phyloP scores from a whole-genome alignment of 2,329 filamentous ascomycete species.

The Aspergillus viridinutans region DNA sequence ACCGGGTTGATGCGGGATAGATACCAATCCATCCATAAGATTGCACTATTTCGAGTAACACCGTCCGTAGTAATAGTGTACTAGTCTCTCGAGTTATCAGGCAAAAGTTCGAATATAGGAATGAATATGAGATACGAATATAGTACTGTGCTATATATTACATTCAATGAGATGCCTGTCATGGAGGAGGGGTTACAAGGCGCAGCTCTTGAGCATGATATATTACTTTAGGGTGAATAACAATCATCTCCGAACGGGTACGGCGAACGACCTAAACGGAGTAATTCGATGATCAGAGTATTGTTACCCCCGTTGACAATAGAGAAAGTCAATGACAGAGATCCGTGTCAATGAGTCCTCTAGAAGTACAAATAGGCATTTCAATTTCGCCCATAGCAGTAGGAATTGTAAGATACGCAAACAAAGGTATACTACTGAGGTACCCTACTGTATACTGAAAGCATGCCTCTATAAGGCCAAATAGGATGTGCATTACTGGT shows the following conservation, averaged over 20 bases:
- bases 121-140: not conserved
- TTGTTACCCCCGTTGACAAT: not conserved
- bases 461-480: not conserved
- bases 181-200: not conserved
- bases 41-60: not conserved
- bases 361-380: not conserved
- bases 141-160: not conserved
- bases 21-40: constrained; percentile 7
- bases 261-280: not conserved
- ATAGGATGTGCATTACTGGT: not conserved
- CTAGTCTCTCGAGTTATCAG: not conserved
- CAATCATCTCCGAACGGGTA: not conserved
- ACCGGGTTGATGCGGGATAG: constrained; percentile 4
- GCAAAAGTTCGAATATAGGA: not conserved
- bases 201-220: not conserved
- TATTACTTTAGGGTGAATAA: not conserved
- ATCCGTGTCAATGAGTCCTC: not conserved
- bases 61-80: not conserved
- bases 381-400: not conserved
- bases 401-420: not conserved
- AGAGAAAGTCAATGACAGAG: not conserved
- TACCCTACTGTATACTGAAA: too few relatives aligned
- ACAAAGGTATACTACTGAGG: too few relatives aligned
- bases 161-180: not conserved
- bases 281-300: not conserved